phyloP scores from a whole-genome alignment of 1,284 basidiomycete species.

The Xerocomus cyaneibrunnescens region DNA sequence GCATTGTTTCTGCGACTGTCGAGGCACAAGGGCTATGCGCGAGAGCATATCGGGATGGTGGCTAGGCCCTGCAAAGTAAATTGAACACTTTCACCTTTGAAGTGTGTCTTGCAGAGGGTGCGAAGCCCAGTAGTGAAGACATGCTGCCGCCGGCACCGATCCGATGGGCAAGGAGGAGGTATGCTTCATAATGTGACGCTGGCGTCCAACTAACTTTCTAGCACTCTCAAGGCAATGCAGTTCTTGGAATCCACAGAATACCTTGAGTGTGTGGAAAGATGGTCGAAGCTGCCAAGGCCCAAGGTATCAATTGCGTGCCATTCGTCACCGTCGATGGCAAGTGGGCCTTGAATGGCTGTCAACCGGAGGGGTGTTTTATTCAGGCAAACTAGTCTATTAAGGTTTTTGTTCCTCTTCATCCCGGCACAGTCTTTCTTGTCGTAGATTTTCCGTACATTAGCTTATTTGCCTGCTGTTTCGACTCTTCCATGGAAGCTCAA shows the following conservation, averaged over 20 bases:
- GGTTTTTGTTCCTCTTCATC: too few relatives aligned
- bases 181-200: constrained; percentile 13
- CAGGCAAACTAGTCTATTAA: too few relatives aligned
- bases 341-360: constrained; percentile 77
- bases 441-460: constrained; percentile 35
- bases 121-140: constrained; percentile 60
- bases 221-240: constrained; percentile 43
- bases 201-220: not conserved
- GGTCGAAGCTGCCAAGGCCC: constrained; percentile 62
- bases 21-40: constrained; percentile 71
- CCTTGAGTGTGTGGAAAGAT: constrained; percentile 67
- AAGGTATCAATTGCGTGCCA: constrained; percentile 78
- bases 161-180: constrained; percentile 67
- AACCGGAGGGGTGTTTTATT: constrained; percentile 67
- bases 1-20: constrained; percentile 63
- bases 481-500: not conserved
- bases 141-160: constrained; percentile 56
- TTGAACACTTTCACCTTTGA: constrained; percentile 63
- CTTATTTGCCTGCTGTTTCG: constrained; percentile 15
- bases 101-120: constrained; percentile 61
- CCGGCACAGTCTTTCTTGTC: too few relatives aligned
- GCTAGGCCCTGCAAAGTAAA: constrained; percentile 59
- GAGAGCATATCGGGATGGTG: constrained; percentile 69
- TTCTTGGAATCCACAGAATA: constrained; percentile 72
- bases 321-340: constrained; percentile 77